A percentile compares a stretch with the other conserved stretches of the same genome.
These are phyloP conservation scores for Stipa capillata DNA, from an alignment of 176 grass and related monocot species.

Conservation along the genomic window DNA sequence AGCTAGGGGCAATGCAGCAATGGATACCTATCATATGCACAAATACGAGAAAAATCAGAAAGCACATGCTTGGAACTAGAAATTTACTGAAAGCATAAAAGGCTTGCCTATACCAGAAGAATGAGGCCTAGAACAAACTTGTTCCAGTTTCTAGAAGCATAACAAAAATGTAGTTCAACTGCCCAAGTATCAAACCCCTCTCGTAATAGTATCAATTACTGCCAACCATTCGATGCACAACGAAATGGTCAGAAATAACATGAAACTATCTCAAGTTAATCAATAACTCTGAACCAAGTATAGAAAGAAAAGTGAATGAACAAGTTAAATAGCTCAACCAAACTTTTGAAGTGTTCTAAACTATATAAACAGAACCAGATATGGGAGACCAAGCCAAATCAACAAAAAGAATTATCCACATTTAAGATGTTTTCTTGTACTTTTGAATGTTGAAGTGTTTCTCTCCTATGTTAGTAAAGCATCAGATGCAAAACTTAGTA, in stretches of 20 bases:
- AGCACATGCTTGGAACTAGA: background rate
- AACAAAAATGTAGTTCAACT: background rate
- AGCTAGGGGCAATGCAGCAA: background rate
- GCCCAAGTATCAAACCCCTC: background rate
- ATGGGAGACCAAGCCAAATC: background rate
- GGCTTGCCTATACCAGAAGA: constrained; percentile 1
- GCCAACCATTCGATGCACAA: background rate
- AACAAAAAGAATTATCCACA: background rate
- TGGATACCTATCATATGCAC: background rate
- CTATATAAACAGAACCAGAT: background rate
- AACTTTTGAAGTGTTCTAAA: background rate
- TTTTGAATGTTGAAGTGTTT: background rate
- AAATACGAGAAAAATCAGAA: background rate
- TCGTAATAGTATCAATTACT: background rate
- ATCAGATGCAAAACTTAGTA: constrained; percentile 1
- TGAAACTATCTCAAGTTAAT: background rate
- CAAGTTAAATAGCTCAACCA: background rate
- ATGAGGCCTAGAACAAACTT: background rate
- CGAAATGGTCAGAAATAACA: background rate
- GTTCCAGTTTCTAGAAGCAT: background rate
- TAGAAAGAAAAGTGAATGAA: background rate
- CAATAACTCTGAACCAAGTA: background rate
- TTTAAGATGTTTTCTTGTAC: background rate
- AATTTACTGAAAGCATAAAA: background rate
- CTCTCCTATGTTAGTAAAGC: background rate